Conservation (phyloP, 345 rosid species). For the Euphorbia peplus region DNA sequence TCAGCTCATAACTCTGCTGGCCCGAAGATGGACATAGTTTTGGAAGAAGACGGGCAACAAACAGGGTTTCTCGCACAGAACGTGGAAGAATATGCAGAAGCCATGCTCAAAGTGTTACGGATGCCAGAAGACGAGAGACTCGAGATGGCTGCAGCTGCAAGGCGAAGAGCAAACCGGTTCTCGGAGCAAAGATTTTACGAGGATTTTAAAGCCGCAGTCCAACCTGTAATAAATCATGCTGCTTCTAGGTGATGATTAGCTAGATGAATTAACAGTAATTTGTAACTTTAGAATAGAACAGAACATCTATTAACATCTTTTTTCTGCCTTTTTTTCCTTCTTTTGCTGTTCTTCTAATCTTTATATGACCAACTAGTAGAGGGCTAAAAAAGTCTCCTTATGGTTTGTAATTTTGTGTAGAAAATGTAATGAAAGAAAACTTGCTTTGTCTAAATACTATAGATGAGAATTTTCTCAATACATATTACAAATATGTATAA, state of each 20-base stretch:
- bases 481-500: too few relatives aligned
- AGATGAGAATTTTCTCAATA: too few relatives aligned
- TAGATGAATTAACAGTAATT: not conserved
- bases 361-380: too few relatives aligned
- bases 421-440: not conserved
- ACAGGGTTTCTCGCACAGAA: constrained; percentile 84
- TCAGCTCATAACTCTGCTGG: constrained; percentile 95
- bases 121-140: constrained; percentile 71
- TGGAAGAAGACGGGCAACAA: constrained; percentile 75
- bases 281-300: not conserved
- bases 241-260: constrained; percentile 17
- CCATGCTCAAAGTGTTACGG: constrained; percentile 48
- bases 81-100: constrained; percentile 68
- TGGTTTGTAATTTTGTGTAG: not conserved
- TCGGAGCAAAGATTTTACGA: constrained; percentile 71
- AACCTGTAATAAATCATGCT: constrained; percentile 35
- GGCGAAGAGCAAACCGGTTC: constrained; percentile 64
- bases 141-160: constrained; percentile 67
- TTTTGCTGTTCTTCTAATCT: not conserved
- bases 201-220: constrained; percentile 63
- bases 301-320: not conserved
- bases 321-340: too few relatives aligned
- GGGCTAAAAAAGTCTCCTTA: too few relatives aligned
- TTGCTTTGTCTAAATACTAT: too few relatives aligned
- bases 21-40: constrained; percentile 89